Evolutionary conservation across 116 monocot genomes (phyloP), one percentile per base, ranked within the genome.

Genomic region (Cymodocea nodosa): DNA sequence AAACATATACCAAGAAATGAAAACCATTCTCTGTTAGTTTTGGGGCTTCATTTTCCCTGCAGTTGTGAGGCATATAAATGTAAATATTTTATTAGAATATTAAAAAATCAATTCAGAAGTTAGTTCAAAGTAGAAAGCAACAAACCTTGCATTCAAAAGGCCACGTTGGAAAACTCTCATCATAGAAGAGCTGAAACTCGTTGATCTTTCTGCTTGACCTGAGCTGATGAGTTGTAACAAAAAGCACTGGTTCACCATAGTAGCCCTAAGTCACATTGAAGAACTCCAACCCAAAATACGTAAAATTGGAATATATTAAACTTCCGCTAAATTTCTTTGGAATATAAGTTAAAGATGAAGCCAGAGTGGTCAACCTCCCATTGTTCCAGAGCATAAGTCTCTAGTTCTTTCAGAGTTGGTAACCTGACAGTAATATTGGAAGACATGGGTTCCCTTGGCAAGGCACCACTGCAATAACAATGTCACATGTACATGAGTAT

Each of bases 221-320:
- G 97, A 91, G 67, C 74, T 89, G 71, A 98, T 98, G 51, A 98
- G 89, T 79, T 92, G 97, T 71, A 98, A 74, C 68, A 98, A 68
- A 73, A 98, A 98, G 67, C 83, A 68, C 97, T 98, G 82, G 39
- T 66, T 57, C 54, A 72, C 24, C 30, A 53, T 5, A 53, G 49
- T 19, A 53, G 35, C 35, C 53, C 48, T 50, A 19, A 65, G 44
- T 44, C 44, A 44, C 12, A 44, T 44, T 8, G 44, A 30, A 30
- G 30, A 30, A 30, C 30, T 30, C 30, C 44, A 44, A 44, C 11
- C 44, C 44, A 44, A 44, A 44, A 44, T 44, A 44, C 44, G 8
- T 6, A 12, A 10, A 44, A 44, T 12, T 44, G 44, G 44, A 44
- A 44, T 12, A 44, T 12, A 44, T 6, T 44, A 44, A 44, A 12